phyloP scores from a whole-genome alignment of 106 monocot species.

The Dendrobium catenatum region DNA sequence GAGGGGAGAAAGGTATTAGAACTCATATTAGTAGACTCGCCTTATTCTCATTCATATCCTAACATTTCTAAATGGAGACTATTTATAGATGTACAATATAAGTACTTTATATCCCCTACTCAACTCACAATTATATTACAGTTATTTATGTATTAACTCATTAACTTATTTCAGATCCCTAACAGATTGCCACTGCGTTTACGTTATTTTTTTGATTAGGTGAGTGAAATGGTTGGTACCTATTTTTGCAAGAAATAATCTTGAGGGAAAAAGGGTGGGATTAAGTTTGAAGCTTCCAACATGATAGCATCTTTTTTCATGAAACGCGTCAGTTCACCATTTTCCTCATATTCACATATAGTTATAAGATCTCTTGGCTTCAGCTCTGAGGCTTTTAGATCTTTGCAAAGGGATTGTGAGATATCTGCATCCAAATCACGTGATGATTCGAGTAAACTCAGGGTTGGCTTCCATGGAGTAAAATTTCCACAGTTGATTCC shows the following conservation, averaged over 20 bases:
- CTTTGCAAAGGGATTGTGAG: background rate
- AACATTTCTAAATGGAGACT: too few relatives aligned
- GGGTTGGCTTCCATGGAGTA: background rate
- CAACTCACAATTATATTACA: too few relatives aligned
- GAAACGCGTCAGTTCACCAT: background rate
- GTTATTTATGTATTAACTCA: background rate
- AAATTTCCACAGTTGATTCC: slow-evolving; percentile 5
- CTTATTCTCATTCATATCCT: too few relatives aligned
- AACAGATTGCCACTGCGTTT: background rate
- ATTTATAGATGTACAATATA: too few relatives aligned
- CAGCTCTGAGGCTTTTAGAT: background rate
- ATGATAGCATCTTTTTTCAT: background rate
- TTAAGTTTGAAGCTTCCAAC: background rate
- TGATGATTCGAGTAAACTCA: background rate
- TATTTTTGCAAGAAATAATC: background rate
- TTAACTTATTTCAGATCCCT: too few relatives aligned
- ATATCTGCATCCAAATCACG: background rate
- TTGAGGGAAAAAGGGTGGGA: background rate
- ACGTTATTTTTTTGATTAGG: background rate
- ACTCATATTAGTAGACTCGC: too few relatives aligned
- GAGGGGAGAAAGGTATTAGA: too few relatives aligned
- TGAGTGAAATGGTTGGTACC: background rate
- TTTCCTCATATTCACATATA: background rate
- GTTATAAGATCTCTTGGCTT: background rate
- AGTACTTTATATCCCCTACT: too few relatives aligned